Evolutionary conservation across 805 yeast genomes (phyloP), one percentile per base, ranked within the genome.

Genomic region (Candida namnaoensis): DNA sequence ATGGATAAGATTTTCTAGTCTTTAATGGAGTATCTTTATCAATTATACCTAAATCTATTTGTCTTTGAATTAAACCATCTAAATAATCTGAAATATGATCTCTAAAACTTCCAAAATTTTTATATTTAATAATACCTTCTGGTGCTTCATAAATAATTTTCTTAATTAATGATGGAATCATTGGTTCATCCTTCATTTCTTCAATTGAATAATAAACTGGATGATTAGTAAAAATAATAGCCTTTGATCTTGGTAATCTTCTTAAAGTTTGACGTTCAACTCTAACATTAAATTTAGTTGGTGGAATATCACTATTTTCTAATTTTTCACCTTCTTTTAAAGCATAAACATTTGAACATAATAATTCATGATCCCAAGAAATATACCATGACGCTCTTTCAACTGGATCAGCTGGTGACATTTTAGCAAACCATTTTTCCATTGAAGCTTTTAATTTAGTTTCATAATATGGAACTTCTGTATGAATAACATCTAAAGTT

Each of bases 171-270:
- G 84, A 75, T 7, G 88, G 88, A 25, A 84, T 75, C 52, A 80
- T 58, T 4, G 95, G 91, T 54, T 82, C 88, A 52, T 84, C 88
- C 46, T 84, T 82, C 76, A 84, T 78, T 53, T 85, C 91, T 34
- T 83, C 90, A 35, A 84, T 76, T 3, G 83, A 74, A 58, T 84
- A 84, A 54, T 80, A 83, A n/a, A 80, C 68, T 5, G 88, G 90
- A 55, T 82, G 90, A 54, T 82, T 82, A 26, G 88, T 78, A 65
- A 82, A 82, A 39, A 82, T 76, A 45, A 82, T 76, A 3, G 88
- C 88, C 38, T 66, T 52, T 0, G 82, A 61, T 54, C 69, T 78
- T 34, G 90, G 88, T 41, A 82, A 66, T 52, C 82, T 68, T 54
- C 88, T 67, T 43, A 82, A 63, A 1, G 88, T 78, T 57, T 82